Evolutionary conservation across 139 green algal genomes (phyloP).

Genomic region (Nannochloris sp.): DNA sequence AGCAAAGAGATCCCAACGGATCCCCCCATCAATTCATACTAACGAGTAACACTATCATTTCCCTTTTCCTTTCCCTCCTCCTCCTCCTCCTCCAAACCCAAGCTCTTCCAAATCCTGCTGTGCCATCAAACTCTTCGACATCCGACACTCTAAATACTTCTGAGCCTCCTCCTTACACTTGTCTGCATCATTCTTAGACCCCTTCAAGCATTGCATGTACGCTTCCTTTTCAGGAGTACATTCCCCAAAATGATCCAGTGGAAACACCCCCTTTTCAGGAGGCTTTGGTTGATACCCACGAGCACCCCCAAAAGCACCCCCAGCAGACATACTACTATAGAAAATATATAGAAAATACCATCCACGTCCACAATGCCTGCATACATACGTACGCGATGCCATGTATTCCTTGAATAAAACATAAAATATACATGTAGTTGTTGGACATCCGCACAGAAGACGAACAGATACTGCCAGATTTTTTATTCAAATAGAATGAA

Average conservation of each 20-base stretch:
- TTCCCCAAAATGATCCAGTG: conserved; percentile 91
- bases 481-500: neutral
- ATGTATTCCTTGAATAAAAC: neutral
- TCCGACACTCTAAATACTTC: conserved; percentile 81
- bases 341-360: too few relatives aligned
- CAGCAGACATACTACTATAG: conserved; percentile 16
- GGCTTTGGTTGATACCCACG: conserved; percentile 50
- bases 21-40: too few relatives aligned
- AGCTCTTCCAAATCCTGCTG: conserved; percentile 61
- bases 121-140: conserved; percentile 82
- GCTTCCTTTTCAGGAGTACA: conserved; percentile 72
- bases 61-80: too few relatives aligned
- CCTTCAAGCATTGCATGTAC: conserved; percentile 75
- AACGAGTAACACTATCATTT: too few relatives aligned
- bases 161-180: conserved; percentile 62
- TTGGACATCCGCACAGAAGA: too few relatives aligned
- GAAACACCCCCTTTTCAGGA: conserved; percentile 95
- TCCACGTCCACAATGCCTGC: too few relatives aligned
- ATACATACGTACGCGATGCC: too few relatives aligned
- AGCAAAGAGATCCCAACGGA: conserved; percentile 8
- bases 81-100: conserved; percentile 37
- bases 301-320: conserved; percentile 55
- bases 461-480: too few relatives aligned
- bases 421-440: neutral
- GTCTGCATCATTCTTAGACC: conserved; percentile 42